These are phyloP conservation scores for Barnettozyma wickerhamii DNA, from an alignment of 805 yeast genomes.

Conservation along the genomic window DNA sequence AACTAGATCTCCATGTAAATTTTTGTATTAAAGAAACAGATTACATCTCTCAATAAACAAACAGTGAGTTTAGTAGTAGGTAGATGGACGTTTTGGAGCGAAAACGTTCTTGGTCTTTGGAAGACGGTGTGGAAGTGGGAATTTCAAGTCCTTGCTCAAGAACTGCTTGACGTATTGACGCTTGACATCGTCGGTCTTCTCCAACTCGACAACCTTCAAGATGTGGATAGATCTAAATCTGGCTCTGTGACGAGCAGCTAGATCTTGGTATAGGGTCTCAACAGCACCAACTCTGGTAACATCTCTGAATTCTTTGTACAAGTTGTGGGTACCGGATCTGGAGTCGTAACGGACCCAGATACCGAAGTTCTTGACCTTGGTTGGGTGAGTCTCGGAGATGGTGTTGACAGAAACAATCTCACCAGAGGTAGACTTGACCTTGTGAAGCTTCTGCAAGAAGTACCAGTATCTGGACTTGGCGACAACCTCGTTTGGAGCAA, in stretches of 20 bases:
- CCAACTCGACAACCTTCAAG: slow-evolving; percentile 98
- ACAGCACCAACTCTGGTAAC: slow-evolving; percentile 99
- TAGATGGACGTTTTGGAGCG: slow-evolving; percentile 92
- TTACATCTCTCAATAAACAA: slow-evolving; percentile 7
- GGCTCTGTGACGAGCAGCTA: slow-evolving; percentile 99
- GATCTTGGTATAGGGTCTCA: slow-evolving; percentile 97
- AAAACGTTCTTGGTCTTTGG: slow-evolving; percentile 83
- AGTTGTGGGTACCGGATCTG: slow-evolving; percentile 99
- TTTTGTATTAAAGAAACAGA: slow-evolving; percentile 11
- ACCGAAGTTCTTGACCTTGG: slow-evolving; percentile 99
- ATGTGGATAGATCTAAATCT: slow-evolving; percentile 99
- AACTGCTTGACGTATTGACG: slow-evolving; percentile 99
- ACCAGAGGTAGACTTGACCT: slow-evolving; percentile 99
- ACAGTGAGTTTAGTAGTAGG: slow-evolving; percentile 80
- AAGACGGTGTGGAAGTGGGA: slow-evolving; percentile 99
- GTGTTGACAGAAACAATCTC: slow-evolving; percentile 92
- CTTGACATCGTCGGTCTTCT: slow-evolving; percentile 96
- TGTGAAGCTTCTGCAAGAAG: slow-evolving; percentile 98
- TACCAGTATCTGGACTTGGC: slow-evolving; percentile 99
- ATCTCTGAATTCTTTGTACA: slow-evolving; percentile 99
- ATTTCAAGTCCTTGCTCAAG: slow-evolving; percentile 90
- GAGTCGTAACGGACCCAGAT: slow-evolving; percentile 99
- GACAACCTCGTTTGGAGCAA: slow-evolving; percentile 97
- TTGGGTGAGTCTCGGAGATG: slow-evolving; percentile 93
- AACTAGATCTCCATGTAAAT: slow-evolving; percentile 9